phyloP scores from a whole-genome alignment of 75 land plant genomes.

The Isoetes taiwanensis region DNA sequence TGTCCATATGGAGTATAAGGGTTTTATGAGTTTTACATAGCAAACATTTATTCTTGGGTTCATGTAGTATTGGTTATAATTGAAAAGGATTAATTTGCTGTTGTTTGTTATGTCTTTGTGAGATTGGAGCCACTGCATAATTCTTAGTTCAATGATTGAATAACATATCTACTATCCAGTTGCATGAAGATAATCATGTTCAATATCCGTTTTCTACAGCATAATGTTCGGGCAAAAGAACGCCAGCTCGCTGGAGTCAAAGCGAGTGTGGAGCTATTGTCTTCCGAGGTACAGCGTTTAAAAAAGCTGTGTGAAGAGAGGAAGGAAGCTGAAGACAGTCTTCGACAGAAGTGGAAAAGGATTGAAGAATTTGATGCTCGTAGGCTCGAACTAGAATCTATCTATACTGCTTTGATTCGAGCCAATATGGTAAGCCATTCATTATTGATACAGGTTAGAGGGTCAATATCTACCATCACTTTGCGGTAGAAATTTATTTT shows the following conservation, averaged over 20 bases:
- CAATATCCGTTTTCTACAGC: slow-evolving; percentile 23
- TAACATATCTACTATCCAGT: background rate
- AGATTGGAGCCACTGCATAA: too few relatives aligned
- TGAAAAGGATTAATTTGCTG: too few relatives aligned
- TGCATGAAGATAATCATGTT: slow-evolving; percentile 7
- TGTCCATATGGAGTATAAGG: too few relatives aligned
- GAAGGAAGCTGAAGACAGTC: slow-evolving; percentile 84
- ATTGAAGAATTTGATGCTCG: slow-evolving; percentile 96
- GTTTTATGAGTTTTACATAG: too few relatives aligned
- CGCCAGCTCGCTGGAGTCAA: slow-evolving; percentile 84
- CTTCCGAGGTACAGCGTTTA: slow-evolving; percentile 72
- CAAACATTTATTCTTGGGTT: too few relatives aligned
- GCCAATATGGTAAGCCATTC: slow-evolving; percentile 46
- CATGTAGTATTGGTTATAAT: too few relatives aligned
- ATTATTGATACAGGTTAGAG: too few relatives aligned
- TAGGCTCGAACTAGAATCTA: slow-evolving; percentile 68
- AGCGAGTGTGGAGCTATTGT: slow-evolving; percentile 69
- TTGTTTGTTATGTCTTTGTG: too few relatives aligned
- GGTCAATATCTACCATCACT: too few relatives aligned
- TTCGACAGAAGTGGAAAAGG: slow-evolving; percentile 91
- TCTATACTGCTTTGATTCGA: slow-evolving; percentile 62
- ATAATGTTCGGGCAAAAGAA: slow-evolving; percentile 85
- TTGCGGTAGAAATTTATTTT: too few relatives aligned
- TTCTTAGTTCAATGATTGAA: too few relatives aligned
- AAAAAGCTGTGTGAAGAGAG: slow-evolving; percentile 80